A percentile compares a stretch with the other conserved stretches of the same genome.
phyloP scores from a whole-genome alignment of 2,329 filamentous ascomycete species.

The Berkeleyomyces basicola region DNA sequence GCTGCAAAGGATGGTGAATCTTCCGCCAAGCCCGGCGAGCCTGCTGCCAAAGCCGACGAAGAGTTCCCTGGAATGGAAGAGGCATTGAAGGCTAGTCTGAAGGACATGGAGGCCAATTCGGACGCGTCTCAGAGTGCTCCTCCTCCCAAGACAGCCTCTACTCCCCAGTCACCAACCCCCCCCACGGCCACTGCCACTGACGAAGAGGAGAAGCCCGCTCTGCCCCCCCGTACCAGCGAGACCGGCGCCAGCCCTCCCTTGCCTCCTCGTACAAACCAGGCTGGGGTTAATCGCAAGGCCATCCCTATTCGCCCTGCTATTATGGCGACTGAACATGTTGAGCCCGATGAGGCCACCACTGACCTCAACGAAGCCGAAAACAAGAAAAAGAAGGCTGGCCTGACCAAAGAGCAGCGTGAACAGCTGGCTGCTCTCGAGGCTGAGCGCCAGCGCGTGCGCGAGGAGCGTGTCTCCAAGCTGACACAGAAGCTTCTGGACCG shows the following conservation, averaged over 20 bases:
- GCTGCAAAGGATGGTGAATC: slow-evolving; percentile 33
- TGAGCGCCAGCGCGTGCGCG: slow-evolving; percentile 66
- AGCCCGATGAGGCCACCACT: slow-evolving; percentile 45
- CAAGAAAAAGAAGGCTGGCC: slow-evolving; percentile 73
- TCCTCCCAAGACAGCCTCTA: slow-evolving; percentile 15
- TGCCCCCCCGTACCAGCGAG: neutral
- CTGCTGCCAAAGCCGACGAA: slow-evolving; percentile 21
- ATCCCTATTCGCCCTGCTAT: slow-evolving; percentile 72
- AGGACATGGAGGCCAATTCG: slow-evolving; percentile 21
- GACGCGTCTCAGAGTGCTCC: slow-evolving; percentile 14
- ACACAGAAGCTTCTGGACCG: slow-evolving; percentile 74
- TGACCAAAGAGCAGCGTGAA: slow-evolving; percentile 85
- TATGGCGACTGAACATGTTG: slow-evolving; percentile 66
- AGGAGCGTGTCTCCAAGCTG: slow-evolving; percentile 78
- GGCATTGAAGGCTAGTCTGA: slow-evolving; percentile 38
- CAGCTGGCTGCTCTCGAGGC: slow-evolving; percentile 76
- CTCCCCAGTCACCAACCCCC: slow-evolving; percentile 16
- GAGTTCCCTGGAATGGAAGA: slow-evolving; percentile 42
- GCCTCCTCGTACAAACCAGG: neutral
- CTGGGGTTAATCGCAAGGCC: slow-evolving; percentile 26
- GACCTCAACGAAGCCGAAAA: slow-evolving; percentile 43
- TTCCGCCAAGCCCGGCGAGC: slow-evolving; percentile 24
- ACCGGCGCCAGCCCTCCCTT: neutral
- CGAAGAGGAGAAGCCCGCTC: slow-evolving; percentile 2
- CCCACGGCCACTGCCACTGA: slow-evolving; percentile 25